A percentile compares a stretch with the other conserved stretches of the same genome.
phyloP scores from a whole-genome alignment of 1,139 yeast species.

The Debaryomycetaceae sp. region DNA sequence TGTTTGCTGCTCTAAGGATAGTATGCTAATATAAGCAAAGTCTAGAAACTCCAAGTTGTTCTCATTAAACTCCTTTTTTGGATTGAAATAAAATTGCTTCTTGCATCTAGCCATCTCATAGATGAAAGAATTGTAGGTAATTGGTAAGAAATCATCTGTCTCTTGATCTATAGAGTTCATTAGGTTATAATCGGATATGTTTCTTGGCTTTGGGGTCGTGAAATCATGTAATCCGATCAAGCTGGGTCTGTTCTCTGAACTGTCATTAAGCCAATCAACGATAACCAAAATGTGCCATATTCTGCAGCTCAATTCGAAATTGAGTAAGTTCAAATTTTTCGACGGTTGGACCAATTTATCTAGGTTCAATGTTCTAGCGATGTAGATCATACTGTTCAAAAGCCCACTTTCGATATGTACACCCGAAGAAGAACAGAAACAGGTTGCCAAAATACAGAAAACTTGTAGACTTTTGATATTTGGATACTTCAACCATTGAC shows the following conservation, averaged over 20 bases:
- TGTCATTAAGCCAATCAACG: constrained; percentile 31
- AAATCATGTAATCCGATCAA: constrained; percentile 18
- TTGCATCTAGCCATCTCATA: constrained; percentile 9
- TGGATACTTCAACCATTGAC: constrained; percentile 27
- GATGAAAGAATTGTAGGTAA: constrained; percentile 10
- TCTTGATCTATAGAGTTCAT: constrained; percentile 7
- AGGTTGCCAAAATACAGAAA: constrained; percentile 22
- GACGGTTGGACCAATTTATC: constrained; percentile 11
- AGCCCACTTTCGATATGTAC: constrained; percentile 22
- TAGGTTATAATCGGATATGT: constrained; percentile 11
- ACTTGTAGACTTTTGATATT: constrained; percentile 23
- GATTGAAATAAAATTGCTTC: constrained; percentile 6
- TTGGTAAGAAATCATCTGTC: constrained; percentile 7
- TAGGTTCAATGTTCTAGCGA: constrained; percentile 22
- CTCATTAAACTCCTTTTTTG: neutral
- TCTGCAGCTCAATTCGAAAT: constrained; percentile 21
- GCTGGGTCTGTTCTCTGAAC: constrained; percentile 14
- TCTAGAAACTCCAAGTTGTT: constrained; percentile 1
- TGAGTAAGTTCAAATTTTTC: constrained; percentile 10
- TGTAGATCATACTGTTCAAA: constrained; percentile 18
- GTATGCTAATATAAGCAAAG: constrained; percentile 4
- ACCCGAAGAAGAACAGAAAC: constrained; percentile 27
- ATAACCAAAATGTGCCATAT: constrained; percentile 32
- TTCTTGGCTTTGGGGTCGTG: constrained; percentile 21
- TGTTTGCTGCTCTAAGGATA: neutral